These are phyloP conservation scores for Triticum monococcum DNA, from an alignment of 176 grass and related monocot species.

Conservation along the genomic window DNA sequence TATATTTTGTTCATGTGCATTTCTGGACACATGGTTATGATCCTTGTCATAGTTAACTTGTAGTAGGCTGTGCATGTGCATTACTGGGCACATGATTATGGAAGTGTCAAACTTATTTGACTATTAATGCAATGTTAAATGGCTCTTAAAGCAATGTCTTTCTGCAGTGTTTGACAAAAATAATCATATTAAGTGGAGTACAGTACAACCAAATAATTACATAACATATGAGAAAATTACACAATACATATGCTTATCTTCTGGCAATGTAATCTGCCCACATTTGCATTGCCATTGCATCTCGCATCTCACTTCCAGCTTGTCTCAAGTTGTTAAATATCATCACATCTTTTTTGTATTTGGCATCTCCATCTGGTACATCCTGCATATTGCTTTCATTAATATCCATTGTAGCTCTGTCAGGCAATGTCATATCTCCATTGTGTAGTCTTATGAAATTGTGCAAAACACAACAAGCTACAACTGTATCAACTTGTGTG, in stretches of 20 bases:
- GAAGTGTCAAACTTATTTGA: not conserved
- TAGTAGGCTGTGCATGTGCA: too few species aligned
- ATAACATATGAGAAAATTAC: not conserved
- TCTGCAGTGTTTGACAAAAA: not conserved
- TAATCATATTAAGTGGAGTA: not conserved
- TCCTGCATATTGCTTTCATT: not conserved
- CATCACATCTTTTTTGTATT: too few species aligned
- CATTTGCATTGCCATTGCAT: constrained; percentile 20
- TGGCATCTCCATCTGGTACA: not conserved
- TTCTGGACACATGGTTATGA: not conserved
- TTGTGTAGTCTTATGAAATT: constrained; percentile 13
- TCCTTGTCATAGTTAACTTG: too few species aligned
- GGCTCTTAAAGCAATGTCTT: not conserved
- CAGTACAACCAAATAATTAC: not conserved
- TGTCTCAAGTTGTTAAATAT: too few species aligned
- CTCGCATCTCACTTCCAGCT: too few species aligned
- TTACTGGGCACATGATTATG: not conserved
- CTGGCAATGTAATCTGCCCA: constrained; percentile 21
- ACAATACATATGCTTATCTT: not conserved
- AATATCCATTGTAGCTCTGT: not conserved
- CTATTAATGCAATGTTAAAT: not conserved
- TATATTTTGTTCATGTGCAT: not conserved
- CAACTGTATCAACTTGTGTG: not conserved
- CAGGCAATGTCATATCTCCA: not conserved
- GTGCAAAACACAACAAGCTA: constrained; percentile 13